A percentile compares a stretch with the other conserved stretches of the same genome.
Evolutionary conservation across 257 asterid species (phyloP).

Genomic region (Fraxinus cuspidata): DNA sequence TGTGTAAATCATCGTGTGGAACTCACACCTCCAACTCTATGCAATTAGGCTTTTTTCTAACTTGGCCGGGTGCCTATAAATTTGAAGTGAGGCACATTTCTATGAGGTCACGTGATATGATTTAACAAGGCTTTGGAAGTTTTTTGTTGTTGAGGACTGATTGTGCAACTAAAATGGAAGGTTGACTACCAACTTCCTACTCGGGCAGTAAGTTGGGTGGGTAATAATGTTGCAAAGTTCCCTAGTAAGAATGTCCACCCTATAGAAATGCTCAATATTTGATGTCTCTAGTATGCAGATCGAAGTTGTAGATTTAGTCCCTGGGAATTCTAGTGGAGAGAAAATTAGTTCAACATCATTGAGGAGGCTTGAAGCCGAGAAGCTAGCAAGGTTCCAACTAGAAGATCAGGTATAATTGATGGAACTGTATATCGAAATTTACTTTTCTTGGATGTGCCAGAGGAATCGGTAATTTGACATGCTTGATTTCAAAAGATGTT

Average conservation of each 20-base stretch:
- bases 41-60: not conserved
- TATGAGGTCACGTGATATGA: not conserved
- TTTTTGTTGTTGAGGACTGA: not conserved
- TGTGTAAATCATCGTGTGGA: not conserved
- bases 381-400: conserved; percentile 36
- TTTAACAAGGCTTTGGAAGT: not conserved
- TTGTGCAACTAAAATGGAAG: not conserved
- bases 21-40: not conserved
- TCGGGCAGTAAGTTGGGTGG: not conserved
- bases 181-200: not conserved
- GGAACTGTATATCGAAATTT: not conserved
- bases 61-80: not conserved
- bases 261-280: not conserved
- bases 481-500: not conserved
- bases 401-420: conserved; percentile 34
- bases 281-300: conserved; percentile 45
- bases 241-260: not conserved
- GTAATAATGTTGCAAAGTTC: not conserved
- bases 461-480: conserved; percentile 13
- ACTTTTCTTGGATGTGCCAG: conserved; percentile 20
- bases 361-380: conserved; percentile 78
- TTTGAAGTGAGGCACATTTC: not conserved
- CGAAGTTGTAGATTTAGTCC: conserved; percentile 80
- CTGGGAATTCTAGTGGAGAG: conserved; percentile 62
- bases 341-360: conserved; percentile 81